Evolutionary conservation across 371 early-diverging fungal genomes (phyloP).

Genomic region (Mortierella sp.): DNA sequence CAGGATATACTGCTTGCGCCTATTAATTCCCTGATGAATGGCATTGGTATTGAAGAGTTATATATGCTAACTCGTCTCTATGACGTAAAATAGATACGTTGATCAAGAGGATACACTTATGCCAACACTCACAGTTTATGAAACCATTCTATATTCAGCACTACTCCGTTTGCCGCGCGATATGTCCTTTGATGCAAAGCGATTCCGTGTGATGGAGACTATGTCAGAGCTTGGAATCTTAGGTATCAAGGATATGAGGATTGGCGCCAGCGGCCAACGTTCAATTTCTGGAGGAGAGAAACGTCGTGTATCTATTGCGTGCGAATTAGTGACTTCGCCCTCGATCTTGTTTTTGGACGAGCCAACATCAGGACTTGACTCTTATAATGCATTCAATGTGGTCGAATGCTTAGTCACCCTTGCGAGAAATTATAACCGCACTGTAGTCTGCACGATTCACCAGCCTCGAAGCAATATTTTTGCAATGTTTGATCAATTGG

Average conservation of each 20-base stretch:
- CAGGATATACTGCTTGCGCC: no score
- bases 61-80: no score
- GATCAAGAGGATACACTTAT: slow-evolving; percentile 91
- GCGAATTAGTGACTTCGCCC: slow-evolving; percentile 89
- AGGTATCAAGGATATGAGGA: slow-evolving; percentile 78
- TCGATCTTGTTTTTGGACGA: slow-evolving; percentile 93
- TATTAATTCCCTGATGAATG: no score
- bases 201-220: slow-evolving; percentile 76
- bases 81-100: slow-evolving; percentile 75
- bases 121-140: slow-evolving; percentile 85
- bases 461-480: slow-evolving; percentile 67
- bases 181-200: slow-evolving; percentile 69
- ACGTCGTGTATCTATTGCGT: slow-evolving; percentile 88
- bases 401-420: slow-evolving; percentile 68
- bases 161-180: slow-evolving; percentile 78
- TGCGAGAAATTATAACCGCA: slow-evolving; percentile 52
- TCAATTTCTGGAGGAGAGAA: slow-evolving; percentile 89
- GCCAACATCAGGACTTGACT: slow-evolving; percentile 93
- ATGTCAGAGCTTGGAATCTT: slow-evolving; percentile 84
- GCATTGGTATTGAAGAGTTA: no score
- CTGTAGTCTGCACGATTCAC: slow-evolving; percentile 64
- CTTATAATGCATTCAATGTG: slow-evolving; percentile 77
- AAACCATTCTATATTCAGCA: slow-evolving; percentile 87
- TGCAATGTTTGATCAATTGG: slow-evolving; percentile 66
- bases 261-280: slow-evolving; percentile 80